Percentiles rank a stretch among this genome's conserved stretches.
Conservation (phyloP, 1,284 basidiomycete species). For the Puccinia polysora region DNA sequence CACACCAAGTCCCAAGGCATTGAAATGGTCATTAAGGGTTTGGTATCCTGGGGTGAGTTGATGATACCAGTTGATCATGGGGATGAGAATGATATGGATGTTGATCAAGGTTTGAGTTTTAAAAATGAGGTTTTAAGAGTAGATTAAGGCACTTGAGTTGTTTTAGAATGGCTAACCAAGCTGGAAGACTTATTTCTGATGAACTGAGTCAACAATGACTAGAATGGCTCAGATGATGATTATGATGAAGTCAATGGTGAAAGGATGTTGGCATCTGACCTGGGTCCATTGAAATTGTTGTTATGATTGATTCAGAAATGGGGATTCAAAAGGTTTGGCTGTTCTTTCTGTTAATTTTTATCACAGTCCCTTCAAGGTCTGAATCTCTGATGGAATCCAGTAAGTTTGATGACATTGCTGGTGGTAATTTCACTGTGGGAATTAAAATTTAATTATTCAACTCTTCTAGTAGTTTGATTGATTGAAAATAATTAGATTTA, state of each 20-base stretch:
- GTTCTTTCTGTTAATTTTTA: not conserved
- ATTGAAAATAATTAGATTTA: conserved; percentile 21
- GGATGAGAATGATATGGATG: not conserved
- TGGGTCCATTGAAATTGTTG: conserved; percentile 22
- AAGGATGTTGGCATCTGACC: not conserved
- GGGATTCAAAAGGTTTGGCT: not conserved
- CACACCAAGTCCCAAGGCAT: too few species aligned
- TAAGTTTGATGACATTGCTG: too few species aligned
- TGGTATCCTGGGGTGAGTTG: not conserved
- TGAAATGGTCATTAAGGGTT: too few species aligned
- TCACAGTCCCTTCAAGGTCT: not conserved
- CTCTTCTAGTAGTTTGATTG: conserved; percentile 33
- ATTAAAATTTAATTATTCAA: conserved; percentile 21
- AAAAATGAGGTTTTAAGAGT: not conserved
- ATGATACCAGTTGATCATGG: not conserved
- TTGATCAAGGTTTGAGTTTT: not conserved
- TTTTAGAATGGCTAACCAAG: conserved; percentile 27
- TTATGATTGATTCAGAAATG: conserved; percentile 10
- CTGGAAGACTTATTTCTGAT: conserved; percentile 12
- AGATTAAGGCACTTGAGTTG: conserved; percentile 16
- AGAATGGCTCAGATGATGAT: not conserved
- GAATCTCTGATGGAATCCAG: conserved; percentile 47
- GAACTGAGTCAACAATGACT: conserved; percentile 4
- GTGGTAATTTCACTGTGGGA: too few species aligned
- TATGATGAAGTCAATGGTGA: not conserved